Evolutionary conservation across 345 rosid species (phyloP).

Genomic region (Salix suchowensis): DNA sequence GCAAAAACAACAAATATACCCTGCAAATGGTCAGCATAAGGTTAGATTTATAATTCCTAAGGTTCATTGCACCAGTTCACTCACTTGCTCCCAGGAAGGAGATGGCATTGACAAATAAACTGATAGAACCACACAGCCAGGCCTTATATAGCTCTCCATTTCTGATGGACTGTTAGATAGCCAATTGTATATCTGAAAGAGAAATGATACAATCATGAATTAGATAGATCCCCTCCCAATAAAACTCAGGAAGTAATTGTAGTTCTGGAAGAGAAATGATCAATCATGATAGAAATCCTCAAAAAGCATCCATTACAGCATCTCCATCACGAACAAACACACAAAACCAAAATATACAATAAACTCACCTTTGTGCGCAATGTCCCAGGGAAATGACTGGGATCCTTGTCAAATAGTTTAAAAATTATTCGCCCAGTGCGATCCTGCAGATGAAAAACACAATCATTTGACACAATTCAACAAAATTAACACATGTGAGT

Average conservation of each 20-base stretch:
- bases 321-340: background rate
- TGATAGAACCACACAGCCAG: slow-evolving; percentile 84
- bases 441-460: slow-evolving; percentile 36
- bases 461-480: background rate
- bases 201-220: background rate
- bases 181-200: slow-evolving; percentile 75
- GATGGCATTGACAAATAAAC: slow-evolving; percentile 71
- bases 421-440: slow-evolving; percentile 67
- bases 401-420: slow-evolving; percentile 73
- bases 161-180: slow-evolving; percentile 85
- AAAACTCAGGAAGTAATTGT: background rate
- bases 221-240: background rate
- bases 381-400: slow-evolving; percentile 71
- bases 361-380: slow-evolving; percentile 55
- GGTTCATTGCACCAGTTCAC: slow-evolving; percentile 22
- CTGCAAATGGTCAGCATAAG: slow-evolving; percentile 31
- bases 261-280: background rate
- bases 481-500: background rate
- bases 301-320: slow-evolving; percentile 1
- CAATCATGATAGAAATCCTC: background rate
- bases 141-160: slow-evolving; percentile 96
- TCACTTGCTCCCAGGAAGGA: slow-evolving; percentile 70
- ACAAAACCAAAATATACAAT: background rate
- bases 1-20: slow-evolving; percentile 23
- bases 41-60: slow-evolving; percentile 2